Evolutionary conservation across 352 stramenopile genomes (phyloP), one percentile per base, ranked within the genome.

Genomic region (Globisporangium spinosum): DNA sequence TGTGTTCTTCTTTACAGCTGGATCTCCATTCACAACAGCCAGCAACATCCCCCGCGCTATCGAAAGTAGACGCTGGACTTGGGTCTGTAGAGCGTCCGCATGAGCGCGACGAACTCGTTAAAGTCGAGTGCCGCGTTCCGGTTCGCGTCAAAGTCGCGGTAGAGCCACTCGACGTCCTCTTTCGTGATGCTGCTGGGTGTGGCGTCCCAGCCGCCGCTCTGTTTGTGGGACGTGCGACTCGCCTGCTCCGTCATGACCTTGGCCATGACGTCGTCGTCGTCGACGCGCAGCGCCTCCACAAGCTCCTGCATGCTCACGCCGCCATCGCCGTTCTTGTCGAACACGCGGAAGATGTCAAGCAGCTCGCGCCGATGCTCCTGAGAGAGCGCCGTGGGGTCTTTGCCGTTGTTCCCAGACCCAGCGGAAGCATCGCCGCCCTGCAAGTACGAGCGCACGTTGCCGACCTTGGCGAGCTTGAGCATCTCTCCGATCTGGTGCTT

Each of bases 251-350:
- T 62, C 69, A 78, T 82, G 4, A 85, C 71, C 1, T 71, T 66
- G 8, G 74, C 72, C 64, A 88, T 80, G 3, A 76, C 71, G n/a
- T 90, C 81, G 65, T 90, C 82, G 22, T 93, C 80, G 13, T 89
- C 79, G 1, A 89, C 82, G 2, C 81, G 77, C 34, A 93, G 62
- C 9, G 80, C 80, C 32, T 90, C 84, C 68, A 93, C 76, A 59
- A 93, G 84, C 69, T 93, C 84, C n/a, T 90, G 72, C 58, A 90
- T 79, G 22, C 75, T 87, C 58, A 93, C 80, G 7, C 78, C 77
- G 7, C 84, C 84, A 56, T 89, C 83, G 1, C 76, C 72, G 59
- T 93, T 80, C n/a, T 76, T 76, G 70, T 91, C 84, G 61, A 93
- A 93, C 12, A 93, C 76, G 0, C 71, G 77, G 47, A 91, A 93